These are phyloP conservation scores for Neurospora pannonica DNA, from an alignment of 495 filamentous ascomycete genomes.

Conservation along the genomic window DNA sequence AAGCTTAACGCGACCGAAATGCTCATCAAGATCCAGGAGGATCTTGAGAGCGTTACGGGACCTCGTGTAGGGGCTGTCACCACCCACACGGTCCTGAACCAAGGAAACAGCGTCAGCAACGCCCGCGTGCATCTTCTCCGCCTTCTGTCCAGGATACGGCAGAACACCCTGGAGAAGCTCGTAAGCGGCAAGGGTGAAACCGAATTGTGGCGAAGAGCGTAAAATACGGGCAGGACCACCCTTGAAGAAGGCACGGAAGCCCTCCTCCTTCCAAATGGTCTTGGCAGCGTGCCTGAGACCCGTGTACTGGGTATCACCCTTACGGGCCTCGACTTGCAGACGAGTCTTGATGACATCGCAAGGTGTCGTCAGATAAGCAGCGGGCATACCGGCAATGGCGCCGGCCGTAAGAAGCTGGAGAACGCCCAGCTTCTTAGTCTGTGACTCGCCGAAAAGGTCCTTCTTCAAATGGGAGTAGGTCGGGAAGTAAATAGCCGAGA, in stretches of 20 bases:
- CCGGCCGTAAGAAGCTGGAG: conserved; percentile 89
- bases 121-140: conserved; percentile 28
- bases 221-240: conserved; percentile 91
- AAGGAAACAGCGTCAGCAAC: conserved; percentile 41
- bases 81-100: conserved; percentile 18
- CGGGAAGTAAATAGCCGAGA: conserved; percentile 98
- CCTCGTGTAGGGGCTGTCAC: conserved; percentile 63
- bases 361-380: conserved; percentile 92
- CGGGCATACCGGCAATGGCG: conserved; percentile 97
- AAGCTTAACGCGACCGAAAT: conserved; percentile 64
- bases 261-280: conserved; percentile 81
- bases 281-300: conserved; percentile 77
- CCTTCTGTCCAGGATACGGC: conserved; percentile 62
- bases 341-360: conserved; percentile 99
- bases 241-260: conserved; percentile 95
- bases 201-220: conserved; percentile 92
- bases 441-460: conserved; percentile 84
- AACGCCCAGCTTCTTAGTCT: conserved; percentile 83
- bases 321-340: conserved; percentile 91
- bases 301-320: conserved; percentile 81
- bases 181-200: conserved; percentile 91
- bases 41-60: conserved; percentile 95
- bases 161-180: conserved; percentile 78
- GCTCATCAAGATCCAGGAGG: conserved; percentile 85
- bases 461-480: conserved; percentile 89